Evolutionary conservation across 2,329 filamentous ascomycete genomes (phyloP), one percentile per base, ranked within the genome.

Genomic region (Chrysoporthe puriensis): DNA sequence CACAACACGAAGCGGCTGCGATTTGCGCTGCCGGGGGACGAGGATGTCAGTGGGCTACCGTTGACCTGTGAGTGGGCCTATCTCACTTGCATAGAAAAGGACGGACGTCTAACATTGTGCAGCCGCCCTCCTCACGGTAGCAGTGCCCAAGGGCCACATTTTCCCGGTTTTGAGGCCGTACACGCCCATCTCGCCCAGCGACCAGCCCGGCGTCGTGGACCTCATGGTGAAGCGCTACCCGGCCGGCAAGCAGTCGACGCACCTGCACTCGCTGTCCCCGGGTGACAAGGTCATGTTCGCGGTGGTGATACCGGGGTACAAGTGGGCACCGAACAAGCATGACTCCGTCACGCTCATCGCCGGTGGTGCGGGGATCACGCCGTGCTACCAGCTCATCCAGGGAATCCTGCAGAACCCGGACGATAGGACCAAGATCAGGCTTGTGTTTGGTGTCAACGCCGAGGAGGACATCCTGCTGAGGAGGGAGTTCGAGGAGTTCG

Each of bases 291-390:
- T 92, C 14, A 83, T 83, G 54, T 88, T 92, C 72, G 81, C 85
- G 6, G 80, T 82, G 0, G 80, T 85, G 4, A 77, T 92, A 4
- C 81, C 81, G 21, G 85, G 83, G 36, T 85, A 85, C 74, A 73
- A 77, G 44, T 91, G 86, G 84, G 83, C 79, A 32, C 79, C 85
- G 40, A 85, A 83, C 70, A 78, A 79, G 74, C 81, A 77, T 73
- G 74, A 73, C 3, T 82, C 86, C 70, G 77, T 93, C n/a, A 85
- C 86, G 2, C 81, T 92, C 50, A 85, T 93, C 56, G 90, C 90
- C 0, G 90, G 91, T 57, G 90, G 91, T 14, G 89, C 89, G 0
- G 91, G 91, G 21, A 91, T 93, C 71, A 92, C 90, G 0, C 90
- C 91, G 0, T 84, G 90, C 71, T 91, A 87, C 74, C 88, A 91